Conservation (phyloP, 306 rosid species). For the Heteromeles arbutifolia region DNA sequence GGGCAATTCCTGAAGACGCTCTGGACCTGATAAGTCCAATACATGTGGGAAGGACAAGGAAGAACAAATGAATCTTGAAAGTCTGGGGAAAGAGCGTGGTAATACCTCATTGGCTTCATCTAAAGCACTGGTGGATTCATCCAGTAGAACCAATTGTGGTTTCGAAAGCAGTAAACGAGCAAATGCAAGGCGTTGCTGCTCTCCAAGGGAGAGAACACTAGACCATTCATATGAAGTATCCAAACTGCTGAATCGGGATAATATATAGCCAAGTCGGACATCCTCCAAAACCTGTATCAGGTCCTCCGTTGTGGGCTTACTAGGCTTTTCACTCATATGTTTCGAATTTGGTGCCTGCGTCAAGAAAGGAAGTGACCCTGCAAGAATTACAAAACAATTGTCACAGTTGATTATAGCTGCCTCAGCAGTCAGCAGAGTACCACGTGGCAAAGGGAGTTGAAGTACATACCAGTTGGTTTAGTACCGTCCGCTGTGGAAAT, state of each 20-base stretch:
- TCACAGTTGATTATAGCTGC: neutral
- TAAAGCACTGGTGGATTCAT: slow-evolving; percentile 91
- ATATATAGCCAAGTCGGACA: slow-evolving; percentile 72
- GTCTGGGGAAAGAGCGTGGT: neutral
- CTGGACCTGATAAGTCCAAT: neutral
- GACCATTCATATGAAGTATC: slow-evolving; percentile 86
- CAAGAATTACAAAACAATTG: slow-evolving; percentile 5
- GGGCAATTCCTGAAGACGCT: neutral
- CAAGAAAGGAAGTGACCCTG: slow-evolving; percentile 80
- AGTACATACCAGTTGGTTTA: slow-evolving; percentile 37
- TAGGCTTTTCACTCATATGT: slow-evolving; percentile 22
- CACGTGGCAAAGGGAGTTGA: neutral
- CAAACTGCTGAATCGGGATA: slow-evolving; percentile 62
- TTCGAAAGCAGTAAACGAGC: slow-evolving; percentile 85
- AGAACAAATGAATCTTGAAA: neutral
- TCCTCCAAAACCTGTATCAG: slow-evolving; percentile 64
- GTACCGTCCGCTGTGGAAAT: slow-evolving; percentile 31
- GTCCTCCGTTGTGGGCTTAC: slow-evolving; percentile 67
- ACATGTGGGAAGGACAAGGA: neutral
- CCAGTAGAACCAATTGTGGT: slow-evolving; percentile 73
- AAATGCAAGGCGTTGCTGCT: slow-evolving; percentile 96
- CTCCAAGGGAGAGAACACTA: slow-evolving; percentile 96
- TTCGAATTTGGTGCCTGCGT: slow-evolving; percentile 30
- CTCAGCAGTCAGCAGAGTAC: neutral
- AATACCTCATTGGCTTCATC: slow-evolving; percentile 93